phyloP scores from a whole-genome alignment of 1,284 basidiomycete species.

The Rhizoctonia solani region DNA sequence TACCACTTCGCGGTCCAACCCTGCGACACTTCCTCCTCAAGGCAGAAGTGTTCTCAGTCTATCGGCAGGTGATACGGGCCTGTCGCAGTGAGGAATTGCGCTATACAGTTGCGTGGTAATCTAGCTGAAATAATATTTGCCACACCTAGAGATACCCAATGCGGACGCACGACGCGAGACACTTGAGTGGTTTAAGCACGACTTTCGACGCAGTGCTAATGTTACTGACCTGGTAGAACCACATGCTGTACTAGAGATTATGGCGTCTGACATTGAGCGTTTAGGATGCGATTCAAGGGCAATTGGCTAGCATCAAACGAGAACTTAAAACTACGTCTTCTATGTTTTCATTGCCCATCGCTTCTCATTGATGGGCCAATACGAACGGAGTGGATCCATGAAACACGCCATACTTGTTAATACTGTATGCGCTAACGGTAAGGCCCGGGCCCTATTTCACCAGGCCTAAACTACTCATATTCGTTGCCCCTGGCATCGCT shows the following conservation, averaged over 20 bases:
- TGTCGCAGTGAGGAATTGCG: background rate
- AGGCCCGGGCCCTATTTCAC: background rate
- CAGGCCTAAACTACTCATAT: background rate
- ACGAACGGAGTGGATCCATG: background rate
- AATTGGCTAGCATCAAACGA: slow-evolving; percentile 4
- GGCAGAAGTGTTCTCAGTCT: slow-evolving; percentile 22
- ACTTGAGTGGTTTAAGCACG: slow-evolving; percentile 19
- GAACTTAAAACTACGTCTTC: slow-evolving; percentile 8
- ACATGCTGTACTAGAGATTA: background rate
- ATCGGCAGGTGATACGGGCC: slow-evolving; percentile 22
- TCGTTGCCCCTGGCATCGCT: too few relatives aligned
- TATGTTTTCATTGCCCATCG: slow-evolving; percentile 16
- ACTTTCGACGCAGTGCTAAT: slow-evolving; percentile 6
- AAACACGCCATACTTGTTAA: background rate
- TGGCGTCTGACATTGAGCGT: background rate
- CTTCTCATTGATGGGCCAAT: background rate
- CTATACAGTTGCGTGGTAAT: background rate
- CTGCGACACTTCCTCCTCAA: slow-evolving; percentile 23
- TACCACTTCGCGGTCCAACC: background rate
- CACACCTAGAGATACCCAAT: slow-evolving; percentile 6
- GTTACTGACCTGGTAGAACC: background rate
- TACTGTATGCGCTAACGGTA: background rate
- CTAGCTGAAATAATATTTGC: background rate
- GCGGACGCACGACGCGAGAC: slow-evolving; percentile 4
- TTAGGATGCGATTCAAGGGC: background rate